Base-by-base conservation (phyloP, 106 monocot genomes). In the Dioscorea alata region DNA sequence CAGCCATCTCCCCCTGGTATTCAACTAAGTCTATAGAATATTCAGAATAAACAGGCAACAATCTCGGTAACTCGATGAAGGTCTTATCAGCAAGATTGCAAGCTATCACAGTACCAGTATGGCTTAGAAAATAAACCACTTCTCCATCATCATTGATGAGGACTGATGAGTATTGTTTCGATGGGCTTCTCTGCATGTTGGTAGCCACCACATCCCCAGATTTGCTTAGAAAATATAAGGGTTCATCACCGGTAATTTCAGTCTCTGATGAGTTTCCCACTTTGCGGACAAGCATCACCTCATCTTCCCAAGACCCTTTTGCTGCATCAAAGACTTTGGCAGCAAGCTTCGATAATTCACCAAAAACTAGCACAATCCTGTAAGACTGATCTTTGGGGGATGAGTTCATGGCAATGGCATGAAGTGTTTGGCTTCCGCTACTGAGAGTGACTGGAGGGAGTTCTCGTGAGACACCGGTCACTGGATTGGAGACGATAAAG, bases 171-270 rank as follows among this genome's bases (percentile, higher is more conserved):
- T 79, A 94, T 67, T 90, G 85, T 75, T 88, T 90, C 0, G 78
- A 88, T 4, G 90, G 83, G 74, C 87, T 90, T 16, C 85, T 78
- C 54, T 90, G 85, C 87, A 87, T 94, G 75, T 79, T 85, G 20
- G 94, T 78, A 4, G 90, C 67, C 17, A 94, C 88, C 18, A 94
- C 87, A 20, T 88, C 94, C 7, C 94, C 94, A 1, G 90, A 58
- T 71, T 94, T 94, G 81, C 83, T 85, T 15, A 94, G 88, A 68
- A 90, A 94, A 66, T 90, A 94, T 6, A 90, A 64, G 7, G 70
- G 63, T 8, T 85, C 92, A 28, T 76, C 80, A 0, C 42, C 72
- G 23, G 21, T 17, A 1, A 68, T 63, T 4, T 69, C 74, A 2
- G 61, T 33, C 22, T 72, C 81, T 5, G 54, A 12, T 17, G 76